Percentiles rank a stretch among this genome's conserved stretches.
Evolutionary conservation across 768 basidiomycete genomes (phyloP).

Genomic region (Neoboletus brunneissimus): DNA sequence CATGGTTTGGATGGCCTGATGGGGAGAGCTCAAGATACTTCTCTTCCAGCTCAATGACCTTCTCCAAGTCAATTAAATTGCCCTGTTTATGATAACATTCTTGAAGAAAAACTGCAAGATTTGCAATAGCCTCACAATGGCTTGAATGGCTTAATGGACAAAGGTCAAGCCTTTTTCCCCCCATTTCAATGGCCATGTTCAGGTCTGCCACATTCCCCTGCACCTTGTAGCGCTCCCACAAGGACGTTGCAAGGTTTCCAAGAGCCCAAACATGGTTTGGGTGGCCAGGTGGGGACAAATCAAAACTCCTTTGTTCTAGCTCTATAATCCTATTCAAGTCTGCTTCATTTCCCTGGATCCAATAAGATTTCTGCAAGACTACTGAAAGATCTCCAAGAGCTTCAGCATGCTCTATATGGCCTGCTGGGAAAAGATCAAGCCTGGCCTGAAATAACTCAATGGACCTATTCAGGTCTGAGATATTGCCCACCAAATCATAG

Average conservation of each 20-base stretch:
- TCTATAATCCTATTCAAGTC: background rate
- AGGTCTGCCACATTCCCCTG: background rate
- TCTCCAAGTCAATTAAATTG: too few relatives aligned
- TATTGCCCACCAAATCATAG: background rate
- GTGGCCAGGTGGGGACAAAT: background rate
- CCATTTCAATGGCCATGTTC: background rate
- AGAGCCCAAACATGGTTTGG: background rate
- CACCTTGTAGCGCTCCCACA: rapidly evolving
- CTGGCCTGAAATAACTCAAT: rapidly evolving
- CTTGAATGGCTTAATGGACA: background rate
- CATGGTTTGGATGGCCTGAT: too few relatives aligned
- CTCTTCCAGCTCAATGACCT: too few relatives aligned
- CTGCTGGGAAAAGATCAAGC: background rate
- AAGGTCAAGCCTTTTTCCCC: background rate
- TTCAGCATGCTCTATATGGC: background rate
- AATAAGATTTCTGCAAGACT: background rate
- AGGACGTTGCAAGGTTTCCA: background rate
- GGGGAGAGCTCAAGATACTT: too few relatives aligned
- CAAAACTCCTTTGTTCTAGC: background rate
- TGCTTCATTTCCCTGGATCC: background rate
- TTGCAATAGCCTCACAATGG: background rate
- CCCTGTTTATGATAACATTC: too few relatives aligned
- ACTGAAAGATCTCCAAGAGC: background rate
- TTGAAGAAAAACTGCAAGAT: too few relatives aligned
- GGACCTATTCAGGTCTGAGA: background rate